Evolutionary conservation across 148 eudicot genomes (phyloP).

Genomic region (Rhododendron kiyosumense): DNA sequence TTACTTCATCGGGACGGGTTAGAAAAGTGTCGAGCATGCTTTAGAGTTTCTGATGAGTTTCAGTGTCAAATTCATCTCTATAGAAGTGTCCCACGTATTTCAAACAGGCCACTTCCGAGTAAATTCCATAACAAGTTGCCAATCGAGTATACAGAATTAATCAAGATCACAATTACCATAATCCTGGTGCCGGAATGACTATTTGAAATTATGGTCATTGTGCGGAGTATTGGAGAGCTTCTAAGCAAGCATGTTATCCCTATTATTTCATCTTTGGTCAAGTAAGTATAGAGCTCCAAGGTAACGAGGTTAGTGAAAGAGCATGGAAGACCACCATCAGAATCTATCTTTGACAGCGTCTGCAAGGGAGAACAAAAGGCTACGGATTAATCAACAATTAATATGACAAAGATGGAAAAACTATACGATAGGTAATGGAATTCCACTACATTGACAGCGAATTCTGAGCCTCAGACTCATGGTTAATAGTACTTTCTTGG

Average conservation of each 20-base stretch:
- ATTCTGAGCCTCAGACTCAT: too few species aligned
- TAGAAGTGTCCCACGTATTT: too few species aligned
- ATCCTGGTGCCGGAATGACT: too few species aligned
- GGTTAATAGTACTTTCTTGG: too few species aligned
- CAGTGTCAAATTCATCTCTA: too few species aligned
- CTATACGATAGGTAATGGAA: too few species aligned
- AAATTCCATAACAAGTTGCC: not conserved
- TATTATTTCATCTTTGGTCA: not conserved
- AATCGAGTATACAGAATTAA: not conserved
- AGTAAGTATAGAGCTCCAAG: not conserved
- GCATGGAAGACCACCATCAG: not conserved
- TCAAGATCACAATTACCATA: not conserved
- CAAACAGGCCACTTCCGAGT: not conserved
- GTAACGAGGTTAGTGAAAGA: not conserved
- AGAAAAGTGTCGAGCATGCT: too few species aligned
- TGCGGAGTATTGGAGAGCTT: not conserved
- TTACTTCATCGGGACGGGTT: too few species aligned
- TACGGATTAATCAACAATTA: too few species aligned
- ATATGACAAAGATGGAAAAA: too few species aligned
- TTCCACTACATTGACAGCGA: too few species aligned
- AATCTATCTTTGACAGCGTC: not conserved
- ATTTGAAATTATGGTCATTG: not conserved
- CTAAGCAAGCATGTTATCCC: not conserved
- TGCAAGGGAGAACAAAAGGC: not conserved
- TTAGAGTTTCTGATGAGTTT: too few species aligned